Evolutionary conservation across 176 grass and related monocot genomes (phyloP).

Genomic region (Thinopyrum elongatum): DNA sequence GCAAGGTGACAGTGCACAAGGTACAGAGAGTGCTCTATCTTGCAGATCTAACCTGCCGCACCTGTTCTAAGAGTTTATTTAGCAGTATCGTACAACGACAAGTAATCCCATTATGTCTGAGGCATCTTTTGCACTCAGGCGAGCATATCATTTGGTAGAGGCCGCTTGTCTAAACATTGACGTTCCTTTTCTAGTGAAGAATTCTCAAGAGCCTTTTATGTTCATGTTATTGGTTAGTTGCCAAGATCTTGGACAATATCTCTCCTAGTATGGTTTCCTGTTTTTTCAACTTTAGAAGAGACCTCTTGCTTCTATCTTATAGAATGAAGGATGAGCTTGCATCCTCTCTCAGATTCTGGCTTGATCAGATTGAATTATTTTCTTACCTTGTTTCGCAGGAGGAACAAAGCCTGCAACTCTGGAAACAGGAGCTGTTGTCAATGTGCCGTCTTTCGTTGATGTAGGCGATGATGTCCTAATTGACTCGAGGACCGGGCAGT

Average conservation of each 20-base stretch:
- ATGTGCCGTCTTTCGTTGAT: constrained; percentile 79
- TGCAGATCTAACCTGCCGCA: neutral
- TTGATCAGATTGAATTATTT: neutral
- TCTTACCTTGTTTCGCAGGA: constrained; percentile 46
- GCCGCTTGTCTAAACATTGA: neutral
- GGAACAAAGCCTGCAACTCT: constrained; percentile 85
- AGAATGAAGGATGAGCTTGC: too few relatives aligned
- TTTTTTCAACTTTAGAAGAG: neutral
- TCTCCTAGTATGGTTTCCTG: neutral
- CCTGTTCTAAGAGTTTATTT: neutral
- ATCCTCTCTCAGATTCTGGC: neutral
- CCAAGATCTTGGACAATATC: neutral
- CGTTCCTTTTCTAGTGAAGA: neutral
- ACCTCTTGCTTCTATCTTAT: neutral
- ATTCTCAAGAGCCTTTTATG: neutral
- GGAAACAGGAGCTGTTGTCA: constrained; percentile 86
- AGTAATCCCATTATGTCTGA: neutral
- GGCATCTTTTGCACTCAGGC: neutral
- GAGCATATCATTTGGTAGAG: neutral
- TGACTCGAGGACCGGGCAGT: constrained; percentile 92
- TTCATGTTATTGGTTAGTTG: neutral
- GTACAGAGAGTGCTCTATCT: constrained; percentile 28
- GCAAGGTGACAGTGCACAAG: constrained; percentile 74
- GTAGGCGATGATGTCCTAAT: constrained; percentile 60
- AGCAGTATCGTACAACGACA: neutral